These are phyloP conservation scores for Acer saccharum DNA, from an alignment of 345 rosid genomes.

Conservation along the genomic window DNA sequence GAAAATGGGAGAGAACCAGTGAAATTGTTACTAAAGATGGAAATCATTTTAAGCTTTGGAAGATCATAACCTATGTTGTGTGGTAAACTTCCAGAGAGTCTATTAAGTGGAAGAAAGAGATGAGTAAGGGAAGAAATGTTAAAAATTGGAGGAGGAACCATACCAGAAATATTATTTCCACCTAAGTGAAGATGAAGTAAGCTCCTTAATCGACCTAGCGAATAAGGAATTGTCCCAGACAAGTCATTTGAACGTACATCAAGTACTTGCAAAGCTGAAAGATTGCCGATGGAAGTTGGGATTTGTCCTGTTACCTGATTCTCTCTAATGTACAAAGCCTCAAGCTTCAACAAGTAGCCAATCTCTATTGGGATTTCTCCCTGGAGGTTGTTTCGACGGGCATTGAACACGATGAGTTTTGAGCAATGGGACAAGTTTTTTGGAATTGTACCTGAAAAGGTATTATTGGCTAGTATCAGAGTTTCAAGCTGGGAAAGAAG, in stretches of 20 bases:
- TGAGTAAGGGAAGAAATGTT: slow-evolving; percentile 16
- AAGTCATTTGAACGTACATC: not conserved
- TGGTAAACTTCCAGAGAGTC: slow-evolving; percentile 11
- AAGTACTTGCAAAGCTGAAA: not conserved
- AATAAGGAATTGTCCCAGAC: slow-evolving; percentile 16
- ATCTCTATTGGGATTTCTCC: slow-evolving; percentile 8
- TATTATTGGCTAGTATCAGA: slow-evolving; percentile 6
- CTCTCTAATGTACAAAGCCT: not conserved
- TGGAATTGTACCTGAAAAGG: not conserved
- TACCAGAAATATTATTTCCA: slow-evolving; percentile 16
- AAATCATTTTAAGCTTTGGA: slow-evolving; percentile 10
- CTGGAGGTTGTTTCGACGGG: not conserved
- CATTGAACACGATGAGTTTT: not conserved
- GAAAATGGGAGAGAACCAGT: slow-evolving; percentile 24
- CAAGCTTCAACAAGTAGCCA: slow-evolving; percentile 4
- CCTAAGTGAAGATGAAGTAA: not conserved
- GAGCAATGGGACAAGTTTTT: not conserved
- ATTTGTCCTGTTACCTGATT: slow-evolving; percentile 16
- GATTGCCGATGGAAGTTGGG: slow-evolving; percentile 22
- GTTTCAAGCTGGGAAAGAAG: slow-evolving; percentile 2
- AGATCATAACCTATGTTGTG: slow-evolving; percentile 15
- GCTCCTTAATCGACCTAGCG: slow-evolving; percentile 8
- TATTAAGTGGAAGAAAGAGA: not conserved
- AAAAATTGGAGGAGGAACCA: slow-evolving; percentile 18
- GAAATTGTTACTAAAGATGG: not conserved